A percentile compares a stretch with the other conserved stretches of the same genome.
Evolutionary conservation across 352 stramenopile genomes (phyloP).

Genomic region (Phytophthora constricta): DNA sequence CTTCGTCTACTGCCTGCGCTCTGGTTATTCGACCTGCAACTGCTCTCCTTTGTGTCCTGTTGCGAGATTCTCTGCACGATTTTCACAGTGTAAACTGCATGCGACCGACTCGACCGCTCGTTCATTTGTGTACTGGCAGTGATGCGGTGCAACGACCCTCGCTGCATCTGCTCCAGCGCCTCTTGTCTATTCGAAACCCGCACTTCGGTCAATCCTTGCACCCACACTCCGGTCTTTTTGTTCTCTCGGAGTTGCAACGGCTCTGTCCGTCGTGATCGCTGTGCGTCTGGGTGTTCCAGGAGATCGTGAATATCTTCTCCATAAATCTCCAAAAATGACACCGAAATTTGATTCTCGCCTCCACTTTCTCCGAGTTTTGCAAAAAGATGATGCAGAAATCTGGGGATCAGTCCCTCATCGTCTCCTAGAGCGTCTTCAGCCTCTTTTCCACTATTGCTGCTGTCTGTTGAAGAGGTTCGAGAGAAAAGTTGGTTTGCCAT

Average conservation of each 20-base stretch:
- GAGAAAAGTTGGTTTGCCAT: conserved; percentile 49
- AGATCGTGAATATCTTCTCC: conserved; percentile 97
- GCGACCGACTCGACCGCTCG: conserved; percentile 86
- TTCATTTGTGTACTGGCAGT: conserved; percentile 91
- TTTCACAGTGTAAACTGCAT: conserved; percentile 90
- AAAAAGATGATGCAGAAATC: conserved; percentile 86
- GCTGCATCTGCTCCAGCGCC: conserved; percentile 82
- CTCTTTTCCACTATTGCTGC: conserved; percentile 19
- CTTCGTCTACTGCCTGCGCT: conserved; percentile 16
- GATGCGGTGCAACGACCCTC: conserved; percentile 74
- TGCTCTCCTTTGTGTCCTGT: conserved; percentile 20
- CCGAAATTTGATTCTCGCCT: conserved; percentile 57
- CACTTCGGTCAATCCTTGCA: conserved; percentile 83
- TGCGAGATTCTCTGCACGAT: conserved; percentile 61
- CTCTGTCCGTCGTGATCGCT: conserved; percentile 41
- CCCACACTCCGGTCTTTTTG: conserved; percentile 73
- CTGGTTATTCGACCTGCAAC: conserved; percentile 21
- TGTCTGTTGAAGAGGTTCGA: conserved; percentile 19
- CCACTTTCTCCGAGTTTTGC: conserved; percentile 45
- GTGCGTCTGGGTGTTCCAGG: conserved; percentile 60
- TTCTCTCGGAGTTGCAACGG: conserved; percentile 76
- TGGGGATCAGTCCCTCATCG: conserved; percentile 82
- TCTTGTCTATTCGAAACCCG: conserved; percentile 59
- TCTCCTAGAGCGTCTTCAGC: conserved; percentile 39
- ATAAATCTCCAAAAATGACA: conserved; percentile 98